Base-by-base conservation (phyloP, 306 rosid species). In the Gynostemma pentaphyllum region DNA sequence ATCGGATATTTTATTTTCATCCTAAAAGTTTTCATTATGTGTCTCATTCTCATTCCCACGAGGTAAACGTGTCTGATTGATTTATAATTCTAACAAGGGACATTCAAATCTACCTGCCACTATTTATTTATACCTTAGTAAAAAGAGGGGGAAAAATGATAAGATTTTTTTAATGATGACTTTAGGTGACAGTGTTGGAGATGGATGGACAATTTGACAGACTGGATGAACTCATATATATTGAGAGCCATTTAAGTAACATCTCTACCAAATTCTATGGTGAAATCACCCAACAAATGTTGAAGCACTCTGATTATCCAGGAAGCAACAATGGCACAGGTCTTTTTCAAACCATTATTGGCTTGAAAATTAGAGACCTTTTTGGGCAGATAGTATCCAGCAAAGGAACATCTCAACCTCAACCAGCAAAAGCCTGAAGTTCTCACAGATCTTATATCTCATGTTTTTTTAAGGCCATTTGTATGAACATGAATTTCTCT, bases 131-230 rank as follows among this genome's bases (percentile, higher is more conserved):
- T n/a, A n/a, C n/a, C n/a, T n/a, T n/a, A n/a, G n/a, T n/a, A n/a
- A n/a, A n/a, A n/a, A n/a, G n/a, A n/a, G n/a, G n/a, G n/a, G n/a
- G n/a, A n/a, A n/a, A n/a, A n/a, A n/a, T n/a, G n/a, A n/a, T n/a
- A 2, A 0, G 7, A 1, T 49, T 2, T 23, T 15, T 49, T 48
- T 49, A 1, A 29, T 10, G 56, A 30, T 24, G 14, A 51, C 27
- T 23, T 45, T 30, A 92, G 98, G 98, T 92, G 67, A 88, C 94
- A 5, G 76, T 88, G 60, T 74, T 92, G 57, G 98, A 92, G 76
- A 92, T 92, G 98, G 98, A 92, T 72, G 98, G 98, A 42, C 94
- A 92, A 66, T 92, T 92, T 76, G 98, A 92, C 87, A 88, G 96
- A 79, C 21, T 92, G 77, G 98, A 92, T 76, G 98, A 92, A 76